Evolutionary conservation across 2,329 filamentous ascomycete species (phyloP), one percentile per base, ranked within the genome.

Genomic region (Fusarium sp.): DNA sequence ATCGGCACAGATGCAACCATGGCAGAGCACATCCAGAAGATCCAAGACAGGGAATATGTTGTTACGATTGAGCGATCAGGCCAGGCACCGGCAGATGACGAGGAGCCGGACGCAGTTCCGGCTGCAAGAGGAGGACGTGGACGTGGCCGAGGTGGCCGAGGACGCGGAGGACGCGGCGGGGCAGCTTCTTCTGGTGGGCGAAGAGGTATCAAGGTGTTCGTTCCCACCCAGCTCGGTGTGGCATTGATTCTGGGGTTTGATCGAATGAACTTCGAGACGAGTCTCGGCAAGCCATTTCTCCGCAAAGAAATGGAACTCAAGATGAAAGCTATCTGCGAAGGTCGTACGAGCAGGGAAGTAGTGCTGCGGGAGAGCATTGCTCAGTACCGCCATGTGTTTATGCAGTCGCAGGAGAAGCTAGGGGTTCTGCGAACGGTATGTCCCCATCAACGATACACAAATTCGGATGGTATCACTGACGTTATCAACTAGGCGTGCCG

Each of bases 1-100:
- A 99, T 99, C 74, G 97, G 97, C 14, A 99, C 97, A 11, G 97
- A 99, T 84, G 97, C 97, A 8, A 99, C 97, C 1, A 99, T 99
- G 97, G 97, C 97, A 0, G 97, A 99, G 79, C 97, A 99, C 80
- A 99, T 99, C 79, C 91, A 94, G 68, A 99, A 96, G 83, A 97
- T 99, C 78, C 95, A 98, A 82, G 91, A 95, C 68, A 88, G 97
- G 69, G 89, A 95, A 77, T 99, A 99, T 79, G 96, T 95, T 59
- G 90, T 91, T 66, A 92, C 93, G 2, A 85, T 80, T 80, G 90
- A 84, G 80, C 87, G 79, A 77, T 80, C 81, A 73, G 81, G 82
- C 36, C 75, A 80, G 64, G 69, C 80, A 65, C 77, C 81, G 52
- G 81, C 80, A 66, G 85, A 79, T 16, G 84, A 83, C 38, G 85